These are phyloP conservation scores for Eremothecium sinecaudum DNA, from an alignment of 1,139 yeast species.

Conservation along the genomic window DNA sequence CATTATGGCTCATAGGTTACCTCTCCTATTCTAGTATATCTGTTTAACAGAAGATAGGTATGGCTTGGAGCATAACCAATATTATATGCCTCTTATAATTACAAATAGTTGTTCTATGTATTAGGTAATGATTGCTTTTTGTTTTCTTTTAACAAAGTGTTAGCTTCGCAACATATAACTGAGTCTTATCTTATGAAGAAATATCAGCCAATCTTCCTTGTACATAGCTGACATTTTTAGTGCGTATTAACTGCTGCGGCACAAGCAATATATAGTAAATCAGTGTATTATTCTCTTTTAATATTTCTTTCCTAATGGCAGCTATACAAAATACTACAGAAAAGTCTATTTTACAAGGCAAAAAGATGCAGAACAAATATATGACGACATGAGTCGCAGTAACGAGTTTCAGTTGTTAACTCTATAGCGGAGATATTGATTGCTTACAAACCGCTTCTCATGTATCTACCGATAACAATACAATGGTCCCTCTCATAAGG, in stretches of 20 bases:
- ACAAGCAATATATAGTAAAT: background rate
- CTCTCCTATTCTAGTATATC: no score
- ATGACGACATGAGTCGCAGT: background rate
- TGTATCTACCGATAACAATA: slow-evolving; percentile 93
- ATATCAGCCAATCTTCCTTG: no score
- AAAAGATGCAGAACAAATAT: slow-evolving; percentile 4
- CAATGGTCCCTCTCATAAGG: slow-evolving; percentile 99
- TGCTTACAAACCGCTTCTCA: slow-evolving; percentile 62
- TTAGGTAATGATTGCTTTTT: background rate
- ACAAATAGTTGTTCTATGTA: no score
- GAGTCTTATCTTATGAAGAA: no score
- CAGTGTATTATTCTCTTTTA: background rate
- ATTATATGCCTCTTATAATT: background rate
- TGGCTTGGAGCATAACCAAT: no score
- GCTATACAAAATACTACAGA: slow-evolving; percentile 4
- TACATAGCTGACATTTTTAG: no score
- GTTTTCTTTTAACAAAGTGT: background rate
- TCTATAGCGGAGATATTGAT: background rate
- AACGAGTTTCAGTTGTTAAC: background rate
- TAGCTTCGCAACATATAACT: no score
- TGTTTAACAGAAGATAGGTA: no score
- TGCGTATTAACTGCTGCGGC: background rate
- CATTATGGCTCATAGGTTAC: no score
- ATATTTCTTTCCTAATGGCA: slow-evolving; percentile 3
- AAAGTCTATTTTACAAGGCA: slow-evolving; percentile 6